phyloP scores from a whole-genome alignment of 768 basidiomycete species.

The Tremella mesenterica region DNA sequence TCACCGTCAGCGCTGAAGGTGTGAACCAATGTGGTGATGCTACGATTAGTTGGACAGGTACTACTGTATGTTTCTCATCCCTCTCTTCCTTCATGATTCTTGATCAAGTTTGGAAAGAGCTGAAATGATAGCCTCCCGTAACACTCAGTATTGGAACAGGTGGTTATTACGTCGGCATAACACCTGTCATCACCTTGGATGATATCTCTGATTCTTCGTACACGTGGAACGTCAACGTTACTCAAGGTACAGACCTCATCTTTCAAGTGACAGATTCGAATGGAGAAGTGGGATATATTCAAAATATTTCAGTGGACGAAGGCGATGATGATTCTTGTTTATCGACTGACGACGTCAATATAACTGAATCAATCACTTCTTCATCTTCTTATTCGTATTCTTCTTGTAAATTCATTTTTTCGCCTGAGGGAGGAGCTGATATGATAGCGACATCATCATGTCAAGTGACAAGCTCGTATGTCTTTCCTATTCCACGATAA shows the following conservation, averaged over 20 bases:
- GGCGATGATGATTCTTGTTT: conserved; percentile 24
- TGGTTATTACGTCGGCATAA: conserved; percentile 35
- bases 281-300: conserved; percentile 31
- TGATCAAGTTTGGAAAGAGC: not conserved
- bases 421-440: too few relatives aligned
- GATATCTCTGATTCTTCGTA: conserved; percentile 11
- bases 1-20: conserved; percentile 27
- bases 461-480: too few relatives aligned
- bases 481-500: too few relatives aligned
- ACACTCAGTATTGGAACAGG: conserved; percentile 33
- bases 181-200: conserved; percentile 17
- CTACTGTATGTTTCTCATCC: conserved; percentile 16
- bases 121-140: conserved; percentile 13
- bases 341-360: too few relatives aligned
- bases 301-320: conserved; percentile 30
- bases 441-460: too few relatives aligned
- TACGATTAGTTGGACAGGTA: conserved; percentile 34
- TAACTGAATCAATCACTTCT: too few relatives aligned
- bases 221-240: conserved; percentile 27
- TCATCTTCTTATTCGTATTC: too few relatives aligned
- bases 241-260: conserved; percentile 24
- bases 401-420: too few relatives aligned
- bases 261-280: conserved; percentile 37
- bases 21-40: conserved; percentile 33
- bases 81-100: not conserved